These are phyloP conservation scores for Abelmoschus esculentus DNA, from an alignment of 345 rosid species.

Conservation along the genomic window DNA sequence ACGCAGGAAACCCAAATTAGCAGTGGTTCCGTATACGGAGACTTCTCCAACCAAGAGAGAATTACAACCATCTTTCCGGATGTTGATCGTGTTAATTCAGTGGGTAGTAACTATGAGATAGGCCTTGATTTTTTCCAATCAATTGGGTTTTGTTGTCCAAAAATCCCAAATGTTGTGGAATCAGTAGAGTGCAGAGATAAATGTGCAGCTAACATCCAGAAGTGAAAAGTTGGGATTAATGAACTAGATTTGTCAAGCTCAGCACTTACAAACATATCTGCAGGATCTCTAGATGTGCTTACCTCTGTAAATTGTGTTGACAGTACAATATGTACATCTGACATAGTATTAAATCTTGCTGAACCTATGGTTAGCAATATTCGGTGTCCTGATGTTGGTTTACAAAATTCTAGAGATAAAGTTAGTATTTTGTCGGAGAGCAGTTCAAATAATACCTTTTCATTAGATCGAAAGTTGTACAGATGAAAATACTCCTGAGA, in stretches of 20 bases:
- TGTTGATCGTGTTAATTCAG: conserved; percentile 10
- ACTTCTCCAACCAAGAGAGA: conserved; percentile 9
- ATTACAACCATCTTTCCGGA: conserved; percentile 13
- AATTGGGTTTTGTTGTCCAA: conserved; percentile 15
- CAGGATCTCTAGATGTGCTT: conserved; percentile 26
- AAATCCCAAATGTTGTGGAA: conserved; percentile 14
- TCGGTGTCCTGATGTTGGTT: conserved; percentile 13
- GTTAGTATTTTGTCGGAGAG: conserved; percentile 12
- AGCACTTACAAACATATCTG: too few species aligned
- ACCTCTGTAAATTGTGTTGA: conserved; percentile 26
- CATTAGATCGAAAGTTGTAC: conserved; percentile 21
- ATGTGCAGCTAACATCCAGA: conserved; percentile 16
- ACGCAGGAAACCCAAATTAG: conserved; percentile 14
- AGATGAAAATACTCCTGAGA: conserved; percentile 19
- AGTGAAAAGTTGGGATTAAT: conserved; percentile 15
- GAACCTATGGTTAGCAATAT: conserved; percentile 16
- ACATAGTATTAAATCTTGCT: conserved; percentile 21
- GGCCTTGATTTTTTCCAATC: conserved; percentile 20
- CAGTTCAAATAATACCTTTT: conserved; percentile 20
- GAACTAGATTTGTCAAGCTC: conserved; percentile 30
- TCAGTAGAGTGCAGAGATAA: conserved; percentile 22
- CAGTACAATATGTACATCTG: conserved; percentile 33
- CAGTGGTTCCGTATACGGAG: conserved; percentile 8
- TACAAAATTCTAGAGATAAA: conserved; percentile 14
- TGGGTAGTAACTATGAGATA: conserved; percentile 9